These are phyloP conservation scores for Endothia cerciana DNA, from an alignment of 2,329 filamentous ascomycete genomes.

Conservation along the genomic window DNA sequence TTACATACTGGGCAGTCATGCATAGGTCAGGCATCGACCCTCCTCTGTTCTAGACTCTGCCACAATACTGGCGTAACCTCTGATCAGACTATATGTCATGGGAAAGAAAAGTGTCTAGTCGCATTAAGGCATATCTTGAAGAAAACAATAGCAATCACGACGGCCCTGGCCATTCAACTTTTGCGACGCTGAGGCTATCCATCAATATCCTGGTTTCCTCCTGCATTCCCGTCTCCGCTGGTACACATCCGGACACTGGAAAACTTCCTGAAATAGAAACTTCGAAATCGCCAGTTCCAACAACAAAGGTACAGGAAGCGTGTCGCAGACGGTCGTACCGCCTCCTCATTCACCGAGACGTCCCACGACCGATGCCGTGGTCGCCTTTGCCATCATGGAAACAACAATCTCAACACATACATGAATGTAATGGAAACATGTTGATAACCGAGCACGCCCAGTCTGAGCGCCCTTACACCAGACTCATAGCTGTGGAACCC, in stretches of 20 bases:
- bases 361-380: not conserved
- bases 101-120: not conserved
- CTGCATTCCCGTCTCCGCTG: not conserved
- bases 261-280: not conserved
- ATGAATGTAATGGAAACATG: not conserved
- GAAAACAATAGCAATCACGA: not conserved
- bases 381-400: too few relatives aligned
- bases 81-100: not conserved
- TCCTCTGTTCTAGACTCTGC: not conserved
- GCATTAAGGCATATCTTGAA: not conserved
- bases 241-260: not conserved
- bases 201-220: not conserved
- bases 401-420: not conserved
- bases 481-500: not conserved
- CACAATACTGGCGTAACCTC: not conserved
- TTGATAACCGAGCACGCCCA: not conserved
- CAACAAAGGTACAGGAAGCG: too few relatives aligned
- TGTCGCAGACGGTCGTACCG: not conserved
- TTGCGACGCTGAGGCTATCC: fast-evolving
- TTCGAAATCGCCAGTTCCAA: not conserved
- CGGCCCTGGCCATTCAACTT: not conserved
- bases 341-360: not conserved
- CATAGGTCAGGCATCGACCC: not conserved
- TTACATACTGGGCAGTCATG: not conserved
- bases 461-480: not conserved